These are phyloP conservation scores for Sugiyamaella pinicola DNA, from an alignment of 1,139 yeast species.

Conservation along the genomic window DNA sequence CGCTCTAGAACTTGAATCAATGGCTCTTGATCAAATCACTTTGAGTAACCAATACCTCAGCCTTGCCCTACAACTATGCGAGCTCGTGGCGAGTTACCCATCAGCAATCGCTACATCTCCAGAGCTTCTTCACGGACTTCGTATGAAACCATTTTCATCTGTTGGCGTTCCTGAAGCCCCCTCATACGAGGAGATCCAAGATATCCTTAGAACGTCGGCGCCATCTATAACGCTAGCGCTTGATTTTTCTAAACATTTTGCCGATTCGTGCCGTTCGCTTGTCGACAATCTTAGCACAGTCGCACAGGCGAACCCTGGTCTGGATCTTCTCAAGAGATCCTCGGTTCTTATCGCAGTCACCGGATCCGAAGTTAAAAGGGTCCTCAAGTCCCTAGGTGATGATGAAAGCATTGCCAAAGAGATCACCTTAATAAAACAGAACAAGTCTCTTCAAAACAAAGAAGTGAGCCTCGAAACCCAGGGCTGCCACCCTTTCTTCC, in stretches of 20 bases:
- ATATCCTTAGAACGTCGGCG: conserved; percentile 14
- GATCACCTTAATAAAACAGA: conserved; percentile 16
- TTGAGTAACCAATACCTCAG: conserved; percentile 47
- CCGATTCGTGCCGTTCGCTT: conserved; percentile 28
- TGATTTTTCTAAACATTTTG: conserved; percentile 27
- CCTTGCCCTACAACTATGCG: conserved; percentile 45
- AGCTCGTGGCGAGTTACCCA: conserved; percentile 45
- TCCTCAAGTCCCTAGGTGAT: conserved; percentile 20
- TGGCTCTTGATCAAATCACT: conserved; percentile 45
- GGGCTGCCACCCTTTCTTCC: conserved; percentile 42
- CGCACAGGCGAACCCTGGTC: conserved; percentile 34
- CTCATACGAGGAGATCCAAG: conserved; percentile 40
- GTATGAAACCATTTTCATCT: conserved; percentile 82
- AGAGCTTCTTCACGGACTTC: conserved; percentile 59
- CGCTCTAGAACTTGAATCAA: conserved; percentile 44
- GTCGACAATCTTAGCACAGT: conserved; percentile 31
- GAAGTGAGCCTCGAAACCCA: conserved; percentile 27
- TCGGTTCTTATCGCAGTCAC: conserved; percentile 39
- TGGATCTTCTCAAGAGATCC: conserved; percentile 39
- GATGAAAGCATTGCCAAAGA: conserved; percentile 5
- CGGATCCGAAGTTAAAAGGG: conserved; percentile 22
- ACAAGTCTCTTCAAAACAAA: conserved; percentile 15
- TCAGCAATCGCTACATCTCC: conserved; percentile 45
- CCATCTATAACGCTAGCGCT: conserved; percentile 24
- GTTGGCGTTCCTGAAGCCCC: conserved; percentile 80